These are phyloP conservation scores for Colletotrichum aenigma DNA, from an alignment of 2,329 filamentous ascomycete species.

Conservation along the genomic window DNA sequence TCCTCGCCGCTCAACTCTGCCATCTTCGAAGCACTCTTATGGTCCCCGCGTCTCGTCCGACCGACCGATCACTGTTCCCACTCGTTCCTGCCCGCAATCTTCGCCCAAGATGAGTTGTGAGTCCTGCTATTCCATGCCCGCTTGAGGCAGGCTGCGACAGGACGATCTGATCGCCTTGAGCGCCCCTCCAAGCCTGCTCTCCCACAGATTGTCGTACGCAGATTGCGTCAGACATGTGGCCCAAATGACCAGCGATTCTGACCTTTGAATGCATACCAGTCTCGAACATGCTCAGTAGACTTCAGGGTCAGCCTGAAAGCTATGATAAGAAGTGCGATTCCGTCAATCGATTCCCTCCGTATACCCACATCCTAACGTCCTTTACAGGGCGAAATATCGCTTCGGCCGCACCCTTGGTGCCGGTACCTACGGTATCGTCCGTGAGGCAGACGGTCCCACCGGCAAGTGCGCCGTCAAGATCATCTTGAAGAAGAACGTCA, in stretches of 20 bases:
- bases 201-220: neutral
- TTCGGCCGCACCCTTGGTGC: conserved; percentile 95
- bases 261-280: conserved; percentile 55
- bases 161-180: neutral
- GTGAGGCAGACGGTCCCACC: conserved; percentile 84
- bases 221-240: neutral
- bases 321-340: conserved; percentile 91
- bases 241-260: conserved; percentile 20
- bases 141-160: neutral
- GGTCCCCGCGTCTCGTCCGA: neutral
- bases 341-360: conserved; percentile 16
- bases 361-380: conserved; percentile 21
- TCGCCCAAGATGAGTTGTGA: conserved; percentile 43
- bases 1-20: conserved; percentile 10
- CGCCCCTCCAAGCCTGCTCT: neutral
- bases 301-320: conserved; percentile 94
- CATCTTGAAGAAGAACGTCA: conserved; percentile 99
- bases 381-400: conserved; percentile 76
- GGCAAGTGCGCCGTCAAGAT: conserved; percentile 97
- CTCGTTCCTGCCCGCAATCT: neutral
- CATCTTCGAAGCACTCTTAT: neutral
- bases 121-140: conserved; percentile 21
- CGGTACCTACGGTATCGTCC: conserved; percentile 97
- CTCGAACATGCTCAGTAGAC: conserved; percentile 89
- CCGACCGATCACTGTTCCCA: neutral